These are phyloP conservation scores for Acorus gramineus DNA, from an alignment of 106 monocot genomes.

Conservation along the genomic window DNA sequence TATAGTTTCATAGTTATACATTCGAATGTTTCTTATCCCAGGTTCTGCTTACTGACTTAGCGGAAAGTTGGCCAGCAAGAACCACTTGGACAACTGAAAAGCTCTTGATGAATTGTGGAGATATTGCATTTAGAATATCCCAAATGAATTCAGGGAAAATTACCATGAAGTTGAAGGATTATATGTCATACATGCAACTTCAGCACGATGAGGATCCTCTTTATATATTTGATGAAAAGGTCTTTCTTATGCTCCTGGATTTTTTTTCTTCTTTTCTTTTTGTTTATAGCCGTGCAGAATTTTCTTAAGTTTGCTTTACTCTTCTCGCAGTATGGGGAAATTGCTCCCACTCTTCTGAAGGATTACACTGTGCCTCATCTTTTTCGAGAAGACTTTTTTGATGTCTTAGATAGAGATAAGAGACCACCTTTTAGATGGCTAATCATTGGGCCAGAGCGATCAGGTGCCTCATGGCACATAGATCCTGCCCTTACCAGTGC, in stretches of 20 bases:
- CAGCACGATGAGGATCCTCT: constrained; percentile 99
- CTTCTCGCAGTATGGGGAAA: constrained; percentile 80
- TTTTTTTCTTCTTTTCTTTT: constrained; percentile 7
- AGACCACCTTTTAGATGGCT: constrained; percentile 96
- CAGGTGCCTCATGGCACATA: constrained; percentile 99
- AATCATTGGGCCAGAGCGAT: constrained; percentile 92
- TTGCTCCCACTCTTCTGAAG: constrained; percentile 67
- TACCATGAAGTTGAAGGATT: constrained; percentile 80
- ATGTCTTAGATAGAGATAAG: constrained; percentile 65
- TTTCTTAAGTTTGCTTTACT: no score
- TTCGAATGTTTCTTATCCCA: constrained; percentile 9
- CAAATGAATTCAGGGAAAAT: constrained; percentile 79
- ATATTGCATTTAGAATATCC: constrained; percentile 74
- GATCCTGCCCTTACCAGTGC: constrained; percentile 96
- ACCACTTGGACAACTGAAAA: constrained; percentile 71
- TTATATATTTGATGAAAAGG: constrained; percentile 98
- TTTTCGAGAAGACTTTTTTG: constrained; percentile 92
- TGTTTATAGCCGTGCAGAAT: neutral
- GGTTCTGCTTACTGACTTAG: constrained; percentile 85
- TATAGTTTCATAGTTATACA: neutral
- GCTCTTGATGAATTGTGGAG: constrained; percentile 53
- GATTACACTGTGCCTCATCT: constrained; percentile 80
- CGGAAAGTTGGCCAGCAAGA: constrained; percentile 76
- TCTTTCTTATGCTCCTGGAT: constrained; percentile 11
- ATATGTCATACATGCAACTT: constrained; percentile 77